Base-by-base conservation (phyloP, 768 basidiomycete genomes). In the Cytidiella melzeri region DNA sequence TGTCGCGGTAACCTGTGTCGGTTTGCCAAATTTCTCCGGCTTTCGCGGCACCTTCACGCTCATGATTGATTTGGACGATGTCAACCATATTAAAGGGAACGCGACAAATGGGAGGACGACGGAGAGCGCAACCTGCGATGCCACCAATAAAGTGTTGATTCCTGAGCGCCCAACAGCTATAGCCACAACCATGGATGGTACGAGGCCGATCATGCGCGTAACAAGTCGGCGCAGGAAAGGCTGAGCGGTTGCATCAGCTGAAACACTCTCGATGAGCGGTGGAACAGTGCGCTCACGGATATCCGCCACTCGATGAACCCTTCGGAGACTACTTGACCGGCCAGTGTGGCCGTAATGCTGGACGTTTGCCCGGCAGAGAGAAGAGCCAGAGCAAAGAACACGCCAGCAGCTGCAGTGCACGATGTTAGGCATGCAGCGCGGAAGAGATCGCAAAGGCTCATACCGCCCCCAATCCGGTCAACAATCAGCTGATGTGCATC, bases 271-370 rank as follows among this genome's bases (percentile, higher is more conserved):
- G 24, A 23, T 5, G 28, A 37, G n/a, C 21, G 23, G 5, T 34
- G 25, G 23, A n/a, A n/a, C 5, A 20, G 3, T 6, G 3, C 12
- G 54, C 61, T 43, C 61, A 88, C 85, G 53, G 88, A 87, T 27
- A 92, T 78, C 43, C 81, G 76, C 92, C 91, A 95, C 47, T 80
- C 80, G 47, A 95, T 74, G 65, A 93, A 92, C 0, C 93, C 92
- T 66, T 97, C 92, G 0, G 83, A 83, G 30, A 97, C 84, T 19
- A 91, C 83, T 64, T 96, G 93, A 0, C 92, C 92, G 0, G 90
- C 84, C 6, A 95, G 75, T 0, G 92, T 95, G 10, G 89, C 92
- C 2, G 94, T 87, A 45, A 97, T 77, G 20, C 85, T 87, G 0
- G 94, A 87, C 51, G 87, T 88, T 73, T 95, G 92, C 3, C 93